Evolutionary conservation across 495 filamentous ascomycete species (phyloP).

Genomic region (Parachaetomium inaequale): DNA sequence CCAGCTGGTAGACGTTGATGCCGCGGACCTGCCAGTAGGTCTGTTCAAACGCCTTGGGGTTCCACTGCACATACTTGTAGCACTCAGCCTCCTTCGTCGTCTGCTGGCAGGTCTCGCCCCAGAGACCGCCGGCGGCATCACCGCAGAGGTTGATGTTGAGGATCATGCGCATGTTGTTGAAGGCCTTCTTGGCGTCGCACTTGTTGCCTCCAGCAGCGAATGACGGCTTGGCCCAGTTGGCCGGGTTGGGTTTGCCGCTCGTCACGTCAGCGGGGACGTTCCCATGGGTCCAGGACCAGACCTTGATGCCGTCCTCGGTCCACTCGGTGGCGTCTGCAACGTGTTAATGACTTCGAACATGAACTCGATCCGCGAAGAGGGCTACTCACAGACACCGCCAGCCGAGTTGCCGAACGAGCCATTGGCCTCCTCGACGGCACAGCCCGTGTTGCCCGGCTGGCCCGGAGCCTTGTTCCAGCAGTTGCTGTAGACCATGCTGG

Average conservation of each 20-base stretch:
- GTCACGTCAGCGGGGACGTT: conserved; percentile 46
- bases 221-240: conserved; percentile 62
- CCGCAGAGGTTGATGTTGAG: conserved; percentile 52
- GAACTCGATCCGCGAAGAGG: no score
- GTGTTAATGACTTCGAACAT: background rate
- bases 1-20: conserved; percentile 50
- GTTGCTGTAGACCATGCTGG: conserved; percentile 46
- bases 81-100: conserved; percentile 40
- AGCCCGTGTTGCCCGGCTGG: conserved; percentile 37
- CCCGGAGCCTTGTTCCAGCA: conserved; percentile 48
- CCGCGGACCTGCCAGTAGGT: conserved; percentile 55
- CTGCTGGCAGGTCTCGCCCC: conserved; percentile 22
- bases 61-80: conserved; percentile 54
- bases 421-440: conserved; percentile 40
- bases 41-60: conserved; percentile 53
- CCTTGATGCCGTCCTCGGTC: conserved; percentile 58
- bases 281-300: conserved; percentile 67
- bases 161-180: conserved; percentile 46
- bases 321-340: conserved; percentile 63
- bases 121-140: conserved; percentile 37
- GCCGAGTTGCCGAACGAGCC: conserved; percentile 56
- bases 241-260: conserved; percentile 57
- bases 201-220: conserved; percentile 44
- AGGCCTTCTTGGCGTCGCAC: conserved; percentile 45
- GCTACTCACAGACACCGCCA: conserved; percentile 56